Evolutionary conservation across 768 basidiomycete species (phyloP).

Genomic region (Rhodocollybia butyracea): DNA sequence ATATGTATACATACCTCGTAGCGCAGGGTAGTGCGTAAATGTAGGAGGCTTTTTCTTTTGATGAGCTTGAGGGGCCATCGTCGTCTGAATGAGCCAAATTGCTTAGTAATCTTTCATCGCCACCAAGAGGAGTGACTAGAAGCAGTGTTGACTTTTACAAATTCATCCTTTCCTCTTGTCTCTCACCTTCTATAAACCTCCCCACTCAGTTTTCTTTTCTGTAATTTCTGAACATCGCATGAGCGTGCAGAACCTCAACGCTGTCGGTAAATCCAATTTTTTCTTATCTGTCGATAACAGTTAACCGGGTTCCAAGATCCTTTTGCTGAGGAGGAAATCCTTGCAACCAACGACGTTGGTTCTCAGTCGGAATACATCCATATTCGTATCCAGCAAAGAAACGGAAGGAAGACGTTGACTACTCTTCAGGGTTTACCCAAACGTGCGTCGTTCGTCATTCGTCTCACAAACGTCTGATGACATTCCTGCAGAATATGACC

Average conservation of each 20-base stretch:
- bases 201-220: constrained; percentile 45
- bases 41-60: constrained; percentile 66
- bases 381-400: constrained; percentile 98
- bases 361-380: constrained; percentile 85
- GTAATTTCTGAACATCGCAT: constrained; percentile 65
- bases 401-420: constrained; percentile 97
- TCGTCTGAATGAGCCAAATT: constrained; percentile 18
- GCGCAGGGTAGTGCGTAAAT: constrained; percentile 62
- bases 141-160: constrained; percentile 13
- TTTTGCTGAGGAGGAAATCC: constrained; percentile 93
- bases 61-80: constrained; percentile 17
- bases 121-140: constrained; percentile 7
- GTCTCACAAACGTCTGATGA: background rate
- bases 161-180: constrained; percentile 24
- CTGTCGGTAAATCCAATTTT: constrained; percentile 55
- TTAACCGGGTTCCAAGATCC: constrained; percentile 59
- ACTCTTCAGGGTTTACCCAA: constrained; percentile 94
- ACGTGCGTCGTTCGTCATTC: constrained; percentile 46
- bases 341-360: constrained; percentile 73
- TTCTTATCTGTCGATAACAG: background rate
- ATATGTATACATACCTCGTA: constrained; percentile 47
- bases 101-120: constrained; percentile 17
- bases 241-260: constrained; percentile 90
- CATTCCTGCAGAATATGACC: constrained; percentile 74
- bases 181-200: constrained; percentile 31